Evolutionary conservation across 805 yeast species (phyloP).

Genomic region (Monosporozyma unispora): DNA sequence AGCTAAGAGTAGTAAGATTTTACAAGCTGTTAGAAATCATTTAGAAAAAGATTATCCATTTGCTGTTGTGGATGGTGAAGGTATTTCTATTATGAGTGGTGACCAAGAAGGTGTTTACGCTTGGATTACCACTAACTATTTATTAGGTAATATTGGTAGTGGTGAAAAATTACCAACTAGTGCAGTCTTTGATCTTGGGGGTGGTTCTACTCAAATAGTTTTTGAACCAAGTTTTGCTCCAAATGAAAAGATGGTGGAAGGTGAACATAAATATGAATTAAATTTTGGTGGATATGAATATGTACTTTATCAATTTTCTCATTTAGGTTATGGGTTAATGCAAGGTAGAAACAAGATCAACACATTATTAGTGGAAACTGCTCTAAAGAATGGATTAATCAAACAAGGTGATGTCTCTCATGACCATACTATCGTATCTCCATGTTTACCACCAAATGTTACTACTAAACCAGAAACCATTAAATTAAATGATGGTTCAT

Average conservation of each 20-base stretch:
- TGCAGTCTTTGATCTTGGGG: slow-evolving; percentile 96
- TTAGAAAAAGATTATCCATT: slow-evolving; percentile 80
- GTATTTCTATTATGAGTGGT: slow-evolving; percentile 91
- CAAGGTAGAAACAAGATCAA: slow-evolving; percentile 85
- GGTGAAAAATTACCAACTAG: slow-evolving; percentile 72
- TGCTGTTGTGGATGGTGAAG: slow-evolving; percentile 80
- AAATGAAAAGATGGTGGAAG: slow-evolving; percentile 60
- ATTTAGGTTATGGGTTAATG: slow-evolving; percentile 92
- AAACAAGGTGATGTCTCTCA: slow-evolving; percentile 33
- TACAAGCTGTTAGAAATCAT: slow-evolving; percentile 67
- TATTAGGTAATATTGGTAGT: slow-evolving; percentile 87
- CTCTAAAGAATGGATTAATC: slow-evolving; percentile 36
- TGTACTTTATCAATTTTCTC: slow-evolving; percentile 84
- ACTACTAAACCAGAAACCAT: slow-evolving; percentile 54
- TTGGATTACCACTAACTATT: slow-evolving; percentile 93
- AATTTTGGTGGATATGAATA: slow-evolving; percentile 76
- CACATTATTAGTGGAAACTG: slow-evolving; percentile 46
- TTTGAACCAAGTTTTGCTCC: slow-evolving; percentile 80
- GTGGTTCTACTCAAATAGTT: slow-evolving; percentile 97
- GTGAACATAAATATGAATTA: slow-evolving; percentile 80
- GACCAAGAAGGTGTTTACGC: slow-evolving; percentile 97
- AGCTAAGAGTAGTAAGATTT: slow-evolving; percentile 59
- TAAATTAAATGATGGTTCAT: slow-evolving; percentile 38
- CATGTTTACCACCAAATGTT: slow-evolving; percentile 81
- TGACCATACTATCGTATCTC: slow-evolving; percentile 49